Evolutionary conservation across 345 rosid species (phyloP), one percentile per base, ranked within the genome.

Genomic region (Erysimum cheiranthoides): DNA sequence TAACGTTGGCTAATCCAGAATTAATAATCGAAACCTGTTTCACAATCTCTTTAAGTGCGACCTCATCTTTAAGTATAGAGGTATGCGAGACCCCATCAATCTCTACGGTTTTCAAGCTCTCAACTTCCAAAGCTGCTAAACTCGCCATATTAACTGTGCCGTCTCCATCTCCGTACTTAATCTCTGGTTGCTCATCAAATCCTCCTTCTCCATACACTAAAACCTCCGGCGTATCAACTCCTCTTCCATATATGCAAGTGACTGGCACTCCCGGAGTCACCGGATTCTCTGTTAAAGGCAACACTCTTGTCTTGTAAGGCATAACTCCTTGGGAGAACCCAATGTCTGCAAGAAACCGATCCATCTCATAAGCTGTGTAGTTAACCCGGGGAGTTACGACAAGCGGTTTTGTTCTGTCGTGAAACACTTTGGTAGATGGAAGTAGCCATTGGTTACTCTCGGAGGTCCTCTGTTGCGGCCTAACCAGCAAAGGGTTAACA

Each of bases 391-490:
- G 85, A 27, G 92, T 81, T 14, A 84, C 64, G 21, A 89, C 91
- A 18, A 94, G 88, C 1, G 82, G 71, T 40, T 77, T 75, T 46
- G 61, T 60, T 50, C 46, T 39, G 14, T 63, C 53, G 36, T 61
- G 83, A 45, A 87, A 92, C 40, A 89, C 47, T 53, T 68, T 81
- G 4, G 92, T 61, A 58, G 83, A 81, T 6, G 97, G 98, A 66
- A 92, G 78, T n/a, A 92, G 89, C 97, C 97, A 92, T 16, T 85
- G 84, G 69, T 92, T 92, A 76, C 91, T 92, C 78, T 88, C 95
- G 1, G 93, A 90, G 71, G 84, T 86, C 72, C 96, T 87, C 47
- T 94, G 96, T 40, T 92, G 84, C 5, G 45, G 88, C 36, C 96
- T 83, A 6, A 90, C 97, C 0, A 87, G 58, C 74, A 92, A 71